phyloP scores from a whole-genome alignment of 2,329 filamentous ascomycete genomes.

The Cadophora malorum region DNA sequence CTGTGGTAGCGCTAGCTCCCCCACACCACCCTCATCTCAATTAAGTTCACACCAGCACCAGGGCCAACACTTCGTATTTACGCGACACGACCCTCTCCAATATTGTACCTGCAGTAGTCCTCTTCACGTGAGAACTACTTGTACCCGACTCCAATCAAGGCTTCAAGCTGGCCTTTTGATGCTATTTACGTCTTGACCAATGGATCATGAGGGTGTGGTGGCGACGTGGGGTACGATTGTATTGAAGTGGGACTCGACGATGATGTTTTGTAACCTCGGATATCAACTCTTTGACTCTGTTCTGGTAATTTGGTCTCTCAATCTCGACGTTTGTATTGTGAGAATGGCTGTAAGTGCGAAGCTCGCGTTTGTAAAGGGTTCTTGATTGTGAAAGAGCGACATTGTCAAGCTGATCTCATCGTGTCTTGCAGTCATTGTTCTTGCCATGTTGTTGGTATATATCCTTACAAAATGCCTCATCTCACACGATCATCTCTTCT shows the following conservation, averaged over 20 bases:
- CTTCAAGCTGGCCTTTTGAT: background rate
- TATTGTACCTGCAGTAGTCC: conserved; percentile 21
- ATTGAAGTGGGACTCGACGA: background rate
- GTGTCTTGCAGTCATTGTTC: no score
- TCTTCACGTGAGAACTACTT: conserved; percentile 3
- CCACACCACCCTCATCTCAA: background rate
- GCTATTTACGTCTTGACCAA: conserved; percentile 16
- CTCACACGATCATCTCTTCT: no score
- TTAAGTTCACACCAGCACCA: conserved; percentile 12
- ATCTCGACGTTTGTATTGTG: no score
- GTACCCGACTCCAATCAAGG: background rate
- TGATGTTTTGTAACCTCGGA: background rate
- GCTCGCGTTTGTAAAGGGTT: no score
- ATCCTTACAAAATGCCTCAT: no score
- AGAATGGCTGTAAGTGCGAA: no score
- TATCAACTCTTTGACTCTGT: no score
- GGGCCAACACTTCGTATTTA: conserved; percentile 13
- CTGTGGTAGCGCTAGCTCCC: background rate
- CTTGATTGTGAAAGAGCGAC: no score
- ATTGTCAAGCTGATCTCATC: no score
- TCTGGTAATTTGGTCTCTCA: no score
- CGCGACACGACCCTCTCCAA: conserved; percentile 5
- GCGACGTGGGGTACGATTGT: background rate
- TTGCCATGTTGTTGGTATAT: no score
- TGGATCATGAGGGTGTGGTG: background rate